Evolutionary conservation across 2,329 filamentous ascomycete species (phyloP), one percentile per base, ranked within the genome.

Genomic region (Venturia aucupariae): DNA sequence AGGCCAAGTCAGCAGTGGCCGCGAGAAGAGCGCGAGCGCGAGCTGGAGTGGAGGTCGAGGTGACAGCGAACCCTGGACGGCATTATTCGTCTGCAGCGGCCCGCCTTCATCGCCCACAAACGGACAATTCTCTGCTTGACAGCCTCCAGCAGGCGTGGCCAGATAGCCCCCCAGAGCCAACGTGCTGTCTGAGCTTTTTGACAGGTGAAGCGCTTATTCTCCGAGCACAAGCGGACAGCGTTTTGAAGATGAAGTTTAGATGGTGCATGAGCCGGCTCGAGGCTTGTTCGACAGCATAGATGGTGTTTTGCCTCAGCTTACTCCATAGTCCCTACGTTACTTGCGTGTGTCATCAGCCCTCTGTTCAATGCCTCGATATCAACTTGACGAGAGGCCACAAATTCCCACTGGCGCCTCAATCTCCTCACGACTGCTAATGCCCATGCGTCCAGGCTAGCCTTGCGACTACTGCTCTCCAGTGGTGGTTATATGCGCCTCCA

Each of bases 141-240:
- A 30, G 24, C 30, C 19, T 46, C 19, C 54, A 64, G 13, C 38
- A 35, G 55, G 39, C 63, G 30, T 46, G 38, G 51, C 54, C 44
- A 63, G 59, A 41, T 27, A 65, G 35, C 32, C 11, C 46, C 46
- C 46, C 60, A 4, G 60, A 55, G 59, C 64, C 63, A 60, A 46
- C 46, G 55, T 55, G 39, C 35, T 61, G 63, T 27, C 63, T 64
- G 42, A 63, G 64, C 64, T 61, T 65, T 65, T 55, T 65, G 64
- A 65, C 64, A 65, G 64, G 60, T 65, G 64, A 65, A 65, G 64
- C 64, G 64, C 64, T 65, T 65, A 61, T 65, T 65, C 64, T 63
- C 64, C 64, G 64, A 62, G 63, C 63, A 64, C 63, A 39, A 64
- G 63, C 63, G 22, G 38, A 61, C 30, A n/a, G 57, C 55, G 63